phyloP scores from a whole-genome alignment of 2,329 filamentous ascomycete species.

The Monosporascus sp. region DNA sequence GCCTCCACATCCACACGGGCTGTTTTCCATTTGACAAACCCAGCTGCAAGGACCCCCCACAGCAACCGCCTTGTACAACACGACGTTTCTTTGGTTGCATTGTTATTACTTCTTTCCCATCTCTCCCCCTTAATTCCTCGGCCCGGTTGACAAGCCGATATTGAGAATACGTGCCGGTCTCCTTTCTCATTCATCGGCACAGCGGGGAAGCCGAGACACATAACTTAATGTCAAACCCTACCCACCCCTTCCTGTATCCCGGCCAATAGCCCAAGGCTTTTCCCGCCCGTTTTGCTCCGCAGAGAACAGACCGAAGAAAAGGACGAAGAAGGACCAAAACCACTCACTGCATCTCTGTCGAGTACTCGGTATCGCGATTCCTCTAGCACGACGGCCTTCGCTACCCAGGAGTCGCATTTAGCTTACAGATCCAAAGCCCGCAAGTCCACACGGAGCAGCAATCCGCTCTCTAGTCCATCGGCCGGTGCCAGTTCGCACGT shows the following conservation, averaged over 20 bases:
- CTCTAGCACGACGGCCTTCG: background rate
- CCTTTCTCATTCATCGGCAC: background rate
- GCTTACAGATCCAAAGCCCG: background rate
- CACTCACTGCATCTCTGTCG: background rate
- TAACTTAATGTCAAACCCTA: background rate
- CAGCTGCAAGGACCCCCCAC: slow-evolving; percentile 2
- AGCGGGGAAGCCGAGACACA: background rate
- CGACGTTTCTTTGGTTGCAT: background rate
- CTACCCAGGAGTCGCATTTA: background rate
- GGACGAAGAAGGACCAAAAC: background rate
- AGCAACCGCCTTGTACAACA: slow-evolving; percentile 2
- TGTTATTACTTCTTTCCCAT: background rate
- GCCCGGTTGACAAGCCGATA: background rate
- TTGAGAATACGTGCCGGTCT: background rate
- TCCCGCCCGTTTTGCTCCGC: background rate
- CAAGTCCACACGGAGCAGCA: background rate
- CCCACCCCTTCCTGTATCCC: background rate
- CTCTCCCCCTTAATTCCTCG: background rate
- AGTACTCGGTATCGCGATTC: background rate
- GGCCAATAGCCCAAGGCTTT: background rate
- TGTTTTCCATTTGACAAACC: background rate
- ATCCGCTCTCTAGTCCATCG: background rate
- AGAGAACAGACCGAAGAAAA: background rate
- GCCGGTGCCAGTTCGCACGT: background rate
- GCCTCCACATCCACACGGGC: slow-evolving; percentile 10